These are phyloP conservation scores for Fusarium aywerte DNA, from an alignment of 2,329 filamentous ascomycete genomes.

Conservation along the genomic window DNA sequence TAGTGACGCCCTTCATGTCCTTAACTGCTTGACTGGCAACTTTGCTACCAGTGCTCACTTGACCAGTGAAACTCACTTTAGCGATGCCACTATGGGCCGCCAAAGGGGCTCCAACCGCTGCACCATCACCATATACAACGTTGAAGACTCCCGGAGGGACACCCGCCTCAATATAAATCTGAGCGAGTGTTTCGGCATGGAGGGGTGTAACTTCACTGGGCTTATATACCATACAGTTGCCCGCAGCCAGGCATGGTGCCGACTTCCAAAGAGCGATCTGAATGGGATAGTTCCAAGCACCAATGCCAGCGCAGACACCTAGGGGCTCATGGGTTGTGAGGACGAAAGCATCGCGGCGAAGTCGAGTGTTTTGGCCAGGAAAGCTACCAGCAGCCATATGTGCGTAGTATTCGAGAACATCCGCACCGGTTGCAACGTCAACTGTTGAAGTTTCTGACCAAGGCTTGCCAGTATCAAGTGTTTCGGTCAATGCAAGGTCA, in stretches of 20 bases:
- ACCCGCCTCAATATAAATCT: conserved; percentile 82
- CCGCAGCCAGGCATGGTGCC: conserved; percentile 83
- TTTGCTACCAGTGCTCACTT: conserved; percentile 84
- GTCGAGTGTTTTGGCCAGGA: conserved; percentile 80
- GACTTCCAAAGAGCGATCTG: conserved; percentile 94
- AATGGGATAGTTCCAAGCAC: conserved; percentile 92
- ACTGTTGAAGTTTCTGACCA: conserved; percentile 86
- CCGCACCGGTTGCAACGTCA: conserved; percentile 83
- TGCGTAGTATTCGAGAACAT: conserved; percentile 88
- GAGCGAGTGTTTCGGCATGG: conserved; percentile 79
- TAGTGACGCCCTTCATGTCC: conserved; percentile 89
- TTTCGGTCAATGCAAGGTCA: conserved; percentile 81
- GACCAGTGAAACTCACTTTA: conserved; percentile 91
- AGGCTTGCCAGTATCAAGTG: conserved; percentile 86
- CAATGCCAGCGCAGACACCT: conserved; percentile 87
- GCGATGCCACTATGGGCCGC: conserved; percentile 77
- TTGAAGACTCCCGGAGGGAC: conserved; percentile 87
- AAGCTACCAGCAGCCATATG: conserved; percentile 81
- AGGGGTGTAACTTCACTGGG: conserved; percentile 87
- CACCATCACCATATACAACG: conserved; percentile 82
- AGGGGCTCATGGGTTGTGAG: conserved; percentile 85
- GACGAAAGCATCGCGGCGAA: conserved; percentile 81
- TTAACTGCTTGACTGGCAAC: conserved; percentile 80
- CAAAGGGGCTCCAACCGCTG: conserved; percentile 76
- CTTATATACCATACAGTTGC: conserved; percentile 93